Evolutionary conservation across 495 filamentous ascomycete species (phyloP).

Genomic region (Letharia lupina): DNA sequence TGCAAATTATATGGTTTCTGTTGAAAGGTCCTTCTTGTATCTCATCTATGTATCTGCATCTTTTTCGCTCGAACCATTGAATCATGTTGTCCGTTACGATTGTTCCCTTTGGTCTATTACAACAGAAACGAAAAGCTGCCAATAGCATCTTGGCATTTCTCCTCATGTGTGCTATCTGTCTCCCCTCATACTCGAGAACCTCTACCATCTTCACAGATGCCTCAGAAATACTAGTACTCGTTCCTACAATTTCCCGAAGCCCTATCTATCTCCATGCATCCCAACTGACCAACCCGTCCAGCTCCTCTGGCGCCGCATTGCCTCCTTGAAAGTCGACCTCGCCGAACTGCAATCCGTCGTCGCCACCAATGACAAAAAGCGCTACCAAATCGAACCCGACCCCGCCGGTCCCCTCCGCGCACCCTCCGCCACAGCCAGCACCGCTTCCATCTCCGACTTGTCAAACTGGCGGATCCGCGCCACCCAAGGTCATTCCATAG

Average conservation of each 20-base stretch:
- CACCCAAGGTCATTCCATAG: slow-evolving; percentile 74
- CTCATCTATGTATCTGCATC: neutral
- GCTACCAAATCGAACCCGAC: slow-evolving; percentile 53
- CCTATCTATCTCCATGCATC: neutral
- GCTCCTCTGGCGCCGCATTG: slow-evolving; percentile 63
- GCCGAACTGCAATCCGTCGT: slow-evolving; percentile 66
- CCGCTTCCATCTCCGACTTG: slow-evolving; percentile 36
- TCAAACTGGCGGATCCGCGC: slow-evolving; percentile 80
- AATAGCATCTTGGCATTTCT: neutral
- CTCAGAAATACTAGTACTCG: neutral
- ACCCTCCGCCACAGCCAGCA: slow-evolving; percentile 7
- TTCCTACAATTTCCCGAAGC: neutral
- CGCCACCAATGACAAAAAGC: slow-evolving; percentile 74
- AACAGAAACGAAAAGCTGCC: neutral
- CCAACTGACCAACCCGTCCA: slow-evolving; percentile 25
- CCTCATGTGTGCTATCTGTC: neutral
- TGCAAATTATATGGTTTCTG: neutral
- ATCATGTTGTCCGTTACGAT: neutral
- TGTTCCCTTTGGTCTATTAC: neutral
- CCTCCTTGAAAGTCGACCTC: slow-evolving; percentile 61
- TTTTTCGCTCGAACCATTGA: neutral
- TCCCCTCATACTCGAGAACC: neutral
- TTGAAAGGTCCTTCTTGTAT: neutral
- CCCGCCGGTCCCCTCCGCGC: slow-evolving; percentile 54
- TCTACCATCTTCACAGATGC: neutral